Evolutionary conservation across 2,329 filamentous ascomycete genomes (phyloP).

Genomic region (Fusarium abutilonis): DNA sequence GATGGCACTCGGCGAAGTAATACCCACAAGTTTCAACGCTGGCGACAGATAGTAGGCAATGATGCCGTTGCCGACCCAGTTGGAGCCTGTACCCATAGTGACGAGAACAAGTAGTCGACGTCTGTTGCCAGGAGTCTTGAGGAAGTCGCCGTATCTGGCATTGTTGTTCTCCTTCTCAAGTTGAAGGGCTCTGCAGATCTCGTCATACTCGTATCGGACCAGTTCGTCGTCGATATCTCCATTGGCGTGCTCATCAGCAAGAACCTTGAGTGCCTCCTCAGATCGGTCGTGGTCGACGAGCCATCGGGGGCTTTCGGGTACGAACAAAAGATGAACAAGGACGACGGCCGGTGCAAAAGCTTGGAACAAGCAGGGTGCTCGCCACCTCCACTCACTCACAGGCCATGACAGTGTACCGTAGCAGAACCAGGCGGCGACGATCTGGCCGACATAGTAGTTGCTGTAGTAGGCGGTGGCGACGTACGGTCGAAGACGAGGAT

Average conservation of each 20-base stretch:
- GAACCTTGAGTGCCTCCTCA: constrained; percentile 60
- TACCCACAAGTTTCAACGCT: constrained; percentile 51
- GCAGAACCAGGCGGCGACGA: constrained; percentile 28
- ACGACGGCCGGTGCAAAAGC: constrained; percentile 30
- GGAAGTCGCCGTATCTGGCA: constrained; percentile 66
- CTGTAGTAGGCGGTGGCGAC: constrained; percentile 31
- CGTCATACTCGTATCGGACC: constrained; percentile 70
- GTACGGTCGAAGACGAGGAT: constrained; percentile 27
- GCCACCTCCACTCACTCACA: constrained; percentile 26
- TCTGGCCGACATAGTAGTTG: constrained; percentile 29
- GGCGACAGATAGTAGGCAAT: constrained; percentile 71
- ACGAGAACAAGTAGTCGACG: constrained; percentile 68
- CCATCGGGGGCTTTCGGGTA: constrained; percentile 53
- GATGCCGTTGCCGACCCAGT: constrained; percentile 72
- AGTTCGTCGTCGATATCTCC: constrained; percentile 65
- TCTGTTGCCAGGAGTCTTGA: constrained; percentile 70
- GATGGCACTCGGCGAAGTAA: constrained; percentile 13
- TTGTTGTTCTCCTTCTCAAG: constrained; percentile 62
- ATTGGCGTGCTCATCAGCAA: constrained; percentile 69
- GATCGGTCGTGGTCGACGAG: constrained; percentile 49
- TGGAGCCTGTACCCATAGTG: constrained; percentile 71
- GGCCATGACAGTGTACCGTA: constrained; percentile 23
- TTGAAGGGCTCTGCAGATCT: constrained; percentile 69
- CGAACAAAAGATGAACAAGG: constrained; percentile 46
- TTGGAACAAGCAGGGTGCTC: constrained; percentile 30